Percentiles rank a stretch among this genome's conserved stretches.
phyloP scores from a whole-genome alignment of 441 rosid genomes.

The Erodium trifolium region DNA sequence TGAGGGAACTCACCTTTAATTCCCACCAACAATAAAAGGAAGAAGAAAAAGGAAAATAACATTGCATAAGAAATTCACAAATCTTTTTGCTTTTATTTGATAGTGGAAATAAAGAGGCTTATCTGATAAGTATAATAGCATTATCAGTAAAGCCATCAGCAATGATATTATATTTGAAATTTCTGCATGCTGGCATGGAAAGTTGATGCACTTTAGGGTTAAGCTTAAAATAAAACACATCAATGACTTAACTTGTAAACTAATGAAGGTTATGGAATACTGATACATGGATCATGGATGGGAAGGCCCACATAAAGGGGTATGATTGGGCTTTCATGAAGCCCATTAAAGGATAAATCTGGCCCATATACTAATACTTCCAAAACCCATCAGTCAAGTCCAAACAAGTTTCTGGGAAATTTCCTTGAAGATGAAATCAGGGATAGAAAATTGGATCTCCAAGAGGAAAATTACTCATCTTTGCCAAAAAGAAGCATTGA shows the following conservation, averaged over 20 bases:
- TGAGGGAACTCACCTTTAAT: not conserved
- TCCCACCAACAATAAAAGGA: not conserved
- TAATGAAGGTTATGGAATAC: not conserved
- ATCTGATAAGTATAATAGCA: constrained; percentile 2
- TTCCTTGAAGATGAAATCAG: too few species aligned
- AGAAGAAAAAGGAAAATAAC: too few species aligned
- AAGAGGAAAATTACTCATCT: too few species aligned
- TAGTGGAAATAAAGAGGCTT: not conserved
- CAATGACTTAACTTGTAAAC: not conserved
- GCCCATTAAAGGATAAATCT: too few species aligned
- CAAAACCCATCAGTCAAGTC: too few species aligned
- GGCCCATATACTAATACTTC: too few species aligned
- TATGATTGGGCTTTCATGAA: too few species aligned
- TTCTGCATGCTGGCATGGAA: not conserved
- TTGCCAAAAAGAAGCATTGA: too few species aligned
- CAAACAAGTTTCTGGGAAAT: too few species aligned
- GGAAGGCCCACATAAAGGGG: too few species aligned
- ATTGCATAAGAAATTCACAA: not conserved
- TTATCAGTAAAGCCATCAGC: not conserved
- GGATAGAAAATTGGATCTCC: too few species aligned
- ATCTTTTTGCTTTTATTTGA: not conserved
- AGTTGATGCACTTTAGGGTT: not conserved
- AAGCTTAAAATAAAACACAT: not conserved
- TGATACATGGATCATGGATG: not conserved
- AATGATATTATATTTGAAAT: not conserved